Base-by-base conservation (phyloP, 208 protist genomes). In the Wallacemonas sp. region DNA sequence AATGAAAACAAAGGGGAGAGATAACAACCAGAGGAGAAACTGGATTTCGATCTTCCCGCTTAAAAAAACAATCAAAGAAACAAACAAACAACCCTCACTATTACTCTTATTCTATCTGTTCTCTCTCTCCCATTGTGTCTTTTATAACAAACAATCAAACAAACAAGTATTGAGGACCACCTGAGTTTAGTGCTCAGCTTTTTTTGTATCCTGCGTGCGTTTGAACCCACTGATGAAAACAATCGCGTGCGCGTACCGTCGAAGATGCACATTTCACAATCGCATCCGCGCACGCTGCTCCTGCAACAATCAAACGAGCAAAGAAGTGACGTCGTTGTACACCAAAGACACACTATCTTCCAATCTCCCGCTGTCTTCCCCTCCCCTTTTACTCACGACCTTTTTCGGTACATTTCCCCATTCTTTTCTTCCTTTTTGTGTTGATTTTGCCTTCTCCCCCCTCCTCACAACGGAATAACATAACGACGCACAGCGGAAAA, bases 41-140 rank as follows among this genome's bases (percentile, higher is more conserved):
- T n/a, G n/a, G n/a, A n/a, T n/a, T n/a, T n/a, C n/a, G n/a, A n/a
- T n/a, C n/a, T n/a, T n/a, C n/a, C n/a, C n/a, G n/a, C n/a, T 19
- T 46, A 22, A 42, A 45, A 61, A 17, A 8, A 22, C 15, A 61
- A 41, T 45, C 19, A n/a, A 61, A 17, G 15, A 19, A n/a, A 2
- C 46, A 24, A 14, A 49, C 34, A 38, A 53, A 67, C 47, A 39
- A 45, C 68, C 62, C n/a, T n/a, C n/a, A n/a, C n/a, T n/a, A n/a
- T n/a, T 41, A 17, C 36, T 41, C 36, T 41, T 41, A 41, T 14
- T 41, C 9, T 41, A 41, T 41, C 36, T n/a, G n/a, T 58, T 56
- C 15, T 55, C 30, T 66, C 51, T 55, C 24, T 55, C 28, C 39
- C n/a, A n/a, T n/a, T n/a, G n/a, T 65, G 27, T 59, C 53, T 65